Base-by-base conservation (phyloP, 2,329 filamentous ascomycete genomes). In the Fusarium graminum region DNA sequence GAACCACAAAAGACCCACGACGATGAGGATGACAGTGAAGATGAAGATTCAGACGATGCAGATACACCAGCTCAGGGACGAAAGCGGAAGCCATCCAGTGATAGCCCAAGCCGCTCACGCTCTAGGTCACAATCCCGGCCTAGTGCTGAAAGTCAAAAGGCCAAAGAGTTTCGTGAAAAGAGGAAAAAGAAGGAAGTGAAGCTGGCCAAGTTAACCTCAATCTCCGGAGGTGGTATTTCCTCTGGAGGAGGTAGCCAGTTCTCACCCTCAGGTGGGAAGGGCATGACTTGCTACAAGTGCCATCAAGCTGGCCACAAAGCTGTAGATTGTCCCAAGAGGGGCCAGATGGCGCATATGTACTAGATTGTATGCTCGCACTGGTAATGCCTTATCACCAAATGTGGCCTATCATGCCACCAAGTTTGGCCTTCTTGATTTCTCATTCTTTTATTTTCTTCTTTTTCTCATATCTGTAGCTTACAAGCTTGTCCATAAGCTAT, bases 101-200 rank as follows among this genome's bases (percentile, higher is more conserved):
- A 71, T 54, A 70, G 65, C 43, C 53, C 63, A 59, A 73, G 67
- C 45, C 73, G 76, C 49, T 78, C 77, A 51, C 73, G 70, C 19
- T 79, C 76, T 39, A 74, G 72, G 38, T 78, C 77, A 29, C 73
- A 63, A 26, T 60, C 74, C 28, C 72, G 73, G 43, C 68, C 67
- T 29, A 71, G 46, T 47, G 19, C 61, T 13, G 75, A 78, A 59
- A 72, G 58, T 39, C 26, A 46, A 30, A 78, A 74, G 34, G 78
- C 78, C 8, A 80, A 83, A 65, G 81, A 86, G 66, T 76, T 89
- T 17, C 84, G 86, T 9, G 85, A 87, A 40, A 83, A 85, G 73
- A 81, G 88, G 42, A 84, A 86, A 70, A 88, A 88, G 75, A 90
- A 89, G 74, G 86, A 90, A 54, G 82, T 92, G 50, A 89, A 89